Percentiles rank a stretch among this genome's conserved stretches.
These are phyloP conservation scores for Fraxinus quadrangulata DNA, from an alignment of 257 asterid genomes.

Conservation along the genomic window DNA sequence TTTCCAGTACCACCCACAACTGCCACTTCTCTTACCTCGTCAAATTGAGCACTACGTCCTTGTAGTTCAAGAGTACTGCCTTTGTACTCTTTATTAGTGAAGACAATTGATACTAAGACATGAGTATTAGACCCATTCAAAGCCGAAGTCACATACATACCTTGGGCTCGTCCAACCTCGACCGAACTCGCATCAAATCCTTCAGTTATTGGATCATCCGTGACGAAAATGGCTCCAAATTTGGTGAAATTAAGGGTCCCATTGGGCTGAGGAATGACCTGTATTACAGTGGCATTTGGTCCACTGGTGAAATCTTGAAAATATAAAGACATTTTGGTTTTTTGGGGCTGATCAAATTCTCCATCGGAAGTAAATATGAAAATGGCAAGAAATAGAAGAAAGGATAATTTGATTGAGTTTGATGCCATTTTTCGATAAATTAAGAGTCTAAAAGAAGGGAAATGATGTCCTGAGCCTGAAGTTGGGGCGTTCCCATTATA, in stretches of 20 bases:
- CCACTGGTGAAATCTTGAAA: slow-evolving; percentile 54
- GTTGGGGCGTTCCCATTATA: not conserved
- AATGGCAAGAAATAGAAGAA: slow-evolving; percentile 20
- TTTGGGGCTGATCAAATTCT: slow-evolving; percentile 23
- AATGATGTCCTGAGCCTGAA: not conserved
- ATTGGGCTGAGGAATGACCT: slow-evolving; percentile 15
- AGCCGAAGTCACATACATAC: slow-evolving; percentile 51
- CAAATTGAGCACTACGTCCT: slow-evolving; percentile 48
- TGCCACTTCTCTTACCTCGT: slow-evolving; percentile 56
- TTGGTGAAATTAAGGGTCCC: slow-evolving; percentile 37
- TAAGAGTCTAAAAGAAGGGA: not conserved
- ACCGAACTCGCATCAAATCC: slow-evolving; percentile 35
- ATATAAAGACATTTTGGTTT: slow-evolving; percentile 41
- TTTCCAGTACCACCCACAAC: slow-evolving; percentile 61
- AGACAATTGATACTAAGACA: slow-evolving; percentile 50
- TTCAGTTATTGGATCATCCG: slow-evolving; percentile 47
- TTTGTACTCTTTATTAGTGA: slow-evolving; percentile 27
- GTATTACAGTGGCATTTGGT: slow-evolving; percentile 43
- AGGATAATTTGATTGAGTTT: not conserved
- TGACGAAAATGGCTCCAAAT: slow-evolving; percentile 52
- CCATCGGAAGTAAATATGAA: slow-evolving; percentile 18
- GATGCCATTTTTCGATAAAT: slow-evolving; percentile 20
- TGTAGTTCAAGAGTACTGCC: slow-evolving; percentile 55
- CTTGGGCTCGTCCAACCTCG: slow-evolving; percentile 46
- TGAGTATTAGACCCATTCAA: slow-evolving; percentile 49